Percentiles rank a stretch among this genome's conserved stretches.
Conservation (phyloP, 306 rosid species). For the Macrotyloma uniflorum region DNA sequence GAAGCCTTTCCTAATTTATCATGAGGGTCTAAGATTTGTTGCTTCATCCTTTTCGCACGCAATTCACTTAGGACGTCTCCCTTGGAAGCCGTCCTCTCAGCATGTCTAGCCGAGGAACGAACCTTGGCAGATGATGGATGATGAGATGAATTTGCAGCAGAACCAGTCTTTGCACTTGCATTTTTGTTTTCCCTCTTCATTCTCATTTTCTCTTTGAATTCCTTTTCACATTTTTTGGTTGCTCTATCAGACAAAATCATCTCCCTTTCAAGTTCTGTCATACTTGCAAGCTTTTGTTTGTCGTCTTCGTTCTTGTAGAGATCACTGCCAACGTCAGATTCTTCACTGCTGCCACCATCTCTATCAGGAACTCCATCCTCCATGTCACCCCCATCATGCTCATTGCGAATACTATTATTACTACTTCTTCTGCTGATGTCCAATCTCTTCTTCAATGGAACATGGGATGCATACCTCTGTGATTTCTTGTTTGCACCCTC, state of each 20-base stretch:
- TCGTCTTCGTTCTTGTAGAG: conserved; percentile 69
- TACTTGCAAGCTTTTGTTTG: conserved; percentile 52
- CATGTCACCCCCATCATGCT: conserved; percentile 20
- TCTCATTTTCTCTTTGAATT: conserved; percentile 50
- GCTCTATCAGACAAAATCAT: conserved; percentile 66
- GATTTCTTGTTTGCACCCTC: conserved; percentile 46
- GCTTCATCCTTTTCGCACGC: conserved; percentile 61
- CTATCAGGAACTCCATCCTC: conserved; percentile 29
- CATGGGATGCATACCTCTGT: conserved; percentile 41
- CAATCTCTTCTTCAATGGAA: conserved; percentile 64
- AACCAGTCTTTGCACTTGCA: conserved; percentile 17
- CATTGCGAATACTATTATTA: background rate
- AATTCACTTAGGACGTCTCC: conserved; percentile 55
- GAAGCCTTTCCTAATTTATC: conserved; percentile 24
- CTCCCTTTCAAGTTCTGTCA: conserved; percentile 75
- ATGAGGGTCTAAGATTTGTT: conserved; percentile 40
- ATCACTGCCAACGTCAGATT: conserved; percentile 64
- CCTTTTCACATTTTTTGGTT: conserved; percentile 55
- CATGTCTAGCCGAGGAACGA: conserved; percentile 62
- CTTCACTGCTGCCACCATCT: conserved; percentile 50
- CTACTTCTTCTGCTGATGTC: conserved; percentile 38
- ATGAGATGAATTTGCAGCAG: conserved; percentile 18
- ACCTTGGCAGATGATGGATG: conserved; percentile 42
- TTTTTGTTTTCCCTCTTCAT: conserved; percentile 45
- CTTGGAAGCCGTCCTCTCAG: conserved; percentile 55